Evolutionary conservation across 768 basidiomycete species (phyloP), one percentile per base, ranked within the genome.

Genomic region (Suillus paluster): DNA sequence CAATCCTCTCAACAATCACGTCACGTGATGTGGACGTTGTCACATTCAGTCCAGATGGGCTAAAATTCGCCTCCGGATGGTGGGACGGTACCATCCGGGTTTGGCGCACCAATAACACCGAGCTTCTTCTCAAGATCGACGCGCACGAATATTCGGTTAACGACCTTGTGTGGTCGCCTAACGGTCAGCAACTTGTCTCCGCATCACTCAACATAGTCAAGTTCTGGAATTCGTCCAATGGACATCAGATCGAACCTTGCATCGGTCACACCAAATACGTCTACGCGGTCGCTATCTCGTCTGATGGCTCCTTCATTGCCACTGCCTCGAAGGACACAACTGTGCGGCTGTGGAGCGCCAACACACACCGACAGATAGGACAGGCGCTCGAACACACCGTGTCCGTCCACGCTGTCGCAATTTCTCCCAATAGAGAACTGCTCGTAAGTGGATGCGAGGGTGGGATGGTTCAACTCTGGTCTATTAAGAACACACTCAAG

Each of bases 241-340:
- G 39, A 41, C 15, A 1, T 15, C 39, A 41, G 17, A 41, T 41
- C 39, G 15, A 21, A 21, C 44, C 44, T 45, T 45, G 44, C 44
- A 45, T 5, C 1, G 36, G 54, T 34, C 53, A 54, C 23, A 36
- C 53, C 7, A 7, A 54, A 1, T 6, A 11, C 1, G 15, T 54
- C 33, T 5, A 10, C 53, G 12, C 25, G 25, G 23, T 54, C n/a
- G 33, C 53, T 3, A 27, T 58, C 5, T 90, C 92, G 0, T 77
- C 77, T 60, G 90, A 95, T 69, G 86, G 86, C n/a, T 82, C 87
- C 58, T 89, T 86, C 72, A 71, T 96, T 39, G 93, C 94, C 1
- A 91, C 91, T 48, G 93, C 91, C 0, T 94, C 92, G 1, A 93
- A 95, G 73, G 95, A 96, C 75, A 88, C 88, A 66, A 90, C 90